Evolutionary conservation across 495 filamentous ascomycete genomes (phyloP).

Genomic region (Endocarpon pusillum): DNA sequence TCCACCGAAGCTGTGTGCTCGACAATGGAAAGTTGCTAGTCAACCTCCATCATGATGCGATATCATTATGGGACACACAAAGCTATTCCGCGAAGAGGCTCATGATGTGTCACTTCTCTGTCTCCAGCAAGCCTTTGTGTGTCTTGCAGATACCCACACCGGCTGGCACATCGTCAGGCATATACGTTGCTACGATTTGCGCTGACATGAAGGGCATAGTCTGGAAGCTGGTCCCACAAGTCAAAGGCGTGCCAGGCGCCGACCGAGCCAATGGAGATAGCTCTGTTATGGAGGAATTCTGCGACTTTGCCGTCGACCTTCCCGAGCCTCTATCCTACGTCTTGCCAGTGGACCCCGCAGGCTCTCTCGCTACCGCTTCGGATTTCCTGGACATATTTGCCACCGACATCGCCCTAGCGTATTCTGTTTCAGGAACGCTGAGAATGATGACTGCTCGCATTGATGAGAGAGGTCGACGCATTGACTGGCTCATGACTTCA

Average conservation of each 20-base stretch:
- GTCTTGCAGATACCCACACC: constrained; percentile 58
- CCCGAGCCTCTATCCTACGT: constrained; percentile 67
- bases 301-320: constrained; percentile 51
- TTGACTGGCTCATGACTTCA: constrained; percentile 75
- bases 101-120: constrained; percentile 38
- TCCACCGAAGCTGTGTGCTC: constrained; percentile 67
- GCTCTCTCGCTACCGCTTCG: constrained; percentile 49
- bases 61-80: constrained; percentile 71
- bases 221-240: constrained; percentile 55
- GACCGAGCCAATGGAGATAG: constrained; percentile 11
- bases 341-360: constrained; percentile 79
- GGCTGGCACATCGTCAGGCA: constrained; percentile 25
- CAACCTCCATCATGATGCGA: constrained; percentile 57
- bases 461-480: constrained; percentile 30
- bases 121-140: constrained; percentile 62
- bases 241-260: constrained; percentile 3
- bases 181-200: constrained; percentile 66
- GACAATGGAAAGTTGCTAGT: constrained; percentile 61
- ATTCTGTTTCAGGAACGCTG: constrained; percentile 57
- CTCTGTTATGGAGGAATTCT: constrained; percentile 44
- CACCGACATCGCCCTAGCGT: constrained; percentile 74
- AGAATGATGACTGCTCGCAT: constrained; percentile 78
- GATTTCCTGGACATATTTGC: constrained; percentile 80
- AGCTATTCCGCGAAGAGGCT: constrained; percentile 35
- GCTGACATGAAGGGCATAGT: constrained; percentile 70